Base-by-base conservation (phyloP, 495 filamentous ascomycete species). In the Penicillium samsonianum region DNA sequence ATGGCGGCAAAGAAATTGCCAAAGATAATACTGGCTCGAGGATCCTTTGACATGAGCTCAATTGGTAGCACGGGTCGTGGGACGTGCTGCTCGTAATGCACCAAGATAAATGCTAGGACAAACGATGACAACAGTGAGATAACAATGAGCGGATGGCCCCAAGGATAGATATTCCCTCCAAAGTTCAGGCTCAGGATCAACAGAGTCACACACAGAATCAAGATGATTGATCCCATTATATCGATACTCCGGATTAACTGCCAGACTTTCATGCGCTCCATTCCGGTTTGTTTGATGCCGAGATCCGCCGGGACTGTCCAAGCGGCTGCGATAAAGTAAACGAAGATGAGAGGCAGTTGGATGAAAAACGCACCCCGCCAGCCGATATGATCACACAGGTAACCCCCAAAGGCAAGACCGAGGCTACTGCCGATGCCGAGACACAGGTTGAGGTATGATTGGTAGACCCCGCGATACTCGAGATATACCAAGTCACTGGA, bases 171-270 rank as follows among this genome's bases (percentile, higher is more conserved):
- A 67, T 92, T 92, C n/a, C 90, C 89, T 40, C 90, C 90, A 6
- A 90, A 78, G 47, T 86, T 92, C 64, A 92, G 70, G 0, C 87
- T 89, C 37, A 92, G 76, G 55, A 94, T 89, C 48, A 92, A 67
- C 46, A 81, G 79, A 2, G 86, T 88, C 8, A 89, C 83, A 2
- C 80, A 80, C 0, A 76, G 65, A n/a, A 86, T 84, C 63, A 92
- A 70, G 17, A 89, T 73, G 30, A 83, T 57, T 0, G 88, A 88
- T 0, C 90, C 90, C 28, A 71, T 72, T 55, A 86, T 73, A 66
- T 94, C 90, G 61, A 92, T 88, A 31, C 77, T 80, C 58, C 76
- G 80, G 67, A 92, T 78, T 5, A 84, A 77, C 59, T 87, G 82
- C 57, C 66, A 59, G 16, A 88, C 53, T 4, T 76, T 76, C 68